These are phyloP conservation scores for Melocanna baccifera DNA, from an alignment of 176 grass and related monocot species.

Conservation along the genomic window DNA sequence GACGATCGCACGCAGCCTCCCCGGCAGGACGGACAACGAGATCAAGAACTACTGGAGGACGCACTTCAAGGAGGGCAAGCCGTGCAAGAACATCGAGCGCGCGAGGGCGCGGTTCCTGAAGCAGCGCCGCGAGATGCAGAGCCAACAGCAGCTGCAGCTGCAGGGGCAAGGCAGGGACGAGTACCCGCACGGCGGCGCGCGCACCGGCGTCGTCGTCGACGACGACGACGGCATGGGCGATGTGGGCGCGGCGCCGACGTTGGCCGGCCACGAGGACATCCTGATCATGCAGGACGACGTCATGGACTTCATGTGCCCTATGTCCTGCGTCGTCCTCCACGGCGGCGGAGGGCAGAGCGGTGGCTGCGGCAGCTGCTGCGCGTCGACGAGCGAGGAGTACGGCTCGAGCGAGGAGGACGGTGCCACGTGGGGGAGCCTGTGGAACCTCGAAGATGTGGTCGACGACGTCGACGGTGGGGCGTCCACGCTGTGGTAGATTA, in stretches of 20 bases:
- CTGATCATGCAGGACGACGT: slow-evolving; percentile 49
- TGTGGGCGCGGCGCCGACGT: background rate
- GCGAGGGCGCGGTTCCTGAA: slow-evolving; percentile 57
- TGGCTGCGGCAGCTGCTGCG: slow-evolving; percentile 37
- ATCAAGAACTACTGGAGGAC: slow-evolving; percentile 99
- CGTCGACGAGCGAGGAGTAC: slow-evolving; percentile 45
- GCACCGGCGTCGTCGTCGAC: background rate
- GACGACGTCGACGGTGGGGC: background rate
- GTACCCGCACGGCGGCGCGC: background rate
- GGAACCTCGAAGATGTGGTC: slow-evolving; percentile 71
- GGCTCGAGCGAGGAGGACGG: slow-evolving; percentile 57
- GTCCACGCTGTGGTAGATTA: slow-evolving; percentile 42
- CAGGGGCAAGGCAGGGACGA: background rate
- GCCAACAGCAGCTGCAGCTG: slow-evolving; percentile 24
- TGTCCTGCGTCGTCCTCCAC: slow-evolving; percentile 42
- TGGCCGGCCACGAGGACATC: slow-evolving; percentile 2
- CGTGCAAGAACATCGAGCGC: slow-evolving; percentile 77
- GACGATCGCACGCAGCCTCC: slow-evolving; percentile 79
- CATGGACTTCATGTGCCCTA: slow-evolving; percentile 52
- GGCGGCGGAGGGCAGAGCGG: background rate
- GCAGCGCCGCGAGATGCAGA: slow-evolving; percentile 50
- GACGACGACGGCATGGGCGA: background rate
- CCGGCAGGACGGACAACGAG: slow-evolving; percentile 96
- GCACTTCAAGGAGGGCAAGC: slow-evolving; percentile 84
- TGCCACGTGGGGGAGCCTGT: slow-evolving; percentile 76